A percentile compares a stretch with the other conserved stretches of the same genome.
phyloP scores from a whole-genome alignment of 164 flowering plant genomes.

The Magnolia sinica region DNA sequence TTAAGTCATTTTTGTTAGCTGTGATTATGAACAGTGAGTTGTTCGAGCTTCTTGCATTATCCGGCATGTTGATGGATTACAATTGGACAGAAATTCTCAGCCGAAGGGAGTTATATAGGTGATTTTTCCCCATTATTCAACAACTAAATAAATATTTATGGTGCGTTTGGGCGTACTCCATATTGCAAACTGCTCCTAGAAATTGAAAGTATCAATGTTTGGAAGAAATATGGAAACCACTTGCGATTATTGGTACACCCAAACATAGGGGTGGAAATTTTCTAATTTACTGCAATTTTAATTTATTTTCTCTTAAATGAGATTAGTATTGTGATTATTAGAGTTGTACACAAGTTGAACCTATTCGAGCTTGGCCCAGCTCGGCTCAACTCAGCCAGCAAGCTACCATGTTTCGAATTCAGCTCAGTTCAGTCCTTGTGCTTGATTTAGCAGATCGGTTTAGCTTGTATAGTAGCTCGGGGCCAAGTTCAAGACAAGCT shows the following conservation, averaged over 20 bases:
- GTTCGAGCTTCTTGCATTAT: conserved; percentile 79
- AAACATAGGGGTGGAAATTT: neutral
- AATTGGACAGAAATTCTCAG: conserved; percentile 82
- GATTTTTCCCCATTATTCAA: neutral
- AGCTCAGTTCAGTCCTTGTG: too few species aligned
- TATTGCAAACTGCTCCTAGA: too few species aligned
- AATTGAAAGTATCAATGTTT: neutral
- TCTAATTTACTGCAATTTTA: neutral
- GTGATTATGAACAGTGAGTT: conserved; percentile 39
- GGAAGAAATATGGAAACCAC: neutral
- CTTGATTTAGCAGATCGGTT: too few species aligned
- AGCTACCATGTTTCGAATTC: too few species aligned
- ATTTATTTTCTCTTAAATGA: neutral
- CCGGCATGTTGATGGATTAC: conserved; percentile 87
- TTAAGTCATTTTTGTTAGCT: neutral
- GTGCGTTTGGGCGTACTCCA: neutral
- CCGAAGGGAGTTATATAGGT: conserved; percentile 64
- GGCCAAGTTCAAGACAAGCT: too few species aligned
- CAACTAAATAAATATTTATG: neutral
- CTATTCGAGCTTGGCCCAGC: too few species aligned
- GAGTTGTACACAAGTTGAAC: too few species aligned
- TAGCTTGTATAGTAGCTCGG: too few species aligned
- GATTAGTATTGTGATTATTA: too few species aligned
- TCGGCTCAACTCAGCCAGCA: too few species aligned
- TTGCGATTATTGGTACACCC: neutral